Conservation (phyloP, 495 filamentous ascomycete species). For the Aspergillus nidulans region DNA sequence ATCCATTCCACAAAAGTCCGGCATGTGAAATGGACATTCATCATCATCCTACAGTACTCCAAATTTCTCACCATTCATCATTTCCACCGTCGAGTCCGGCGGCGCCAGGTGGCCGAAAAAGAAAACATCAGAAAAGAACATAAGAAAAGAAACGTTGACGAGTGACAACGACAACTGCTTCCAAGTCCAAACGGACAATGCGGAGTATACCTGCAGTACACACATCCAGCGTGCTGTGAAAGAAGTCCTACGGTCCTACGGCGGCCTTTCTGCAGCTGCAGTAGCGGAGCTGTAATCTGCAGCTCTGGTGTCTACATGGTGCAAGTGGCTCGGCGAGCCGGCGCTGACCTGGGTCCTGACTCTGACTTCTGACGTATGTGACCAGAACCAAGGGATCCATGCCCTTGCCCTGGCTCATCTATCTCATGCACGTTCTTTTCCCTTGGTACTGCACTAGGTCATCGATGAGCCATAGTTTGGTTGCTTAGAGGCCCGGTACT, state of each 20-base stretch:
- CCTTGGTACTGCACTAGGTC: constrained; percentile 6
- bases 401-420: not conserved
- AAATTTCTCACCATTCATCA: not conserved
- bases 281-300: not conserved
- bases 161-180: not conserved
- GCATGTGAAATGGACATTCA: constrained; percentile 4
- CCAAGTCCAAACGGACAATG: not conserved
- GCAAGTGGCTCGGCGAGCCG: not conserved
- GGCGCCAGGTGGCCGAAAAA: constrained; percentile 8
- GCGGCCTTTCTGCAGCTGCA: not conserved
- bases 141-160: not conserved
- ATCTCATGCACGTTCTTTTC: constrained; percentile 10
- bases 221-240: not conserved
- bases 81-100: constrained; percentile 1
- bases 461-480: not conserved
- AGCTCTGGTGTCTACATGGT: too few relatives aligned
- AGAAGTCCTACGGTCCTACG: not conserved
- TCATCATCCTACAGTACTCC: not conserved
- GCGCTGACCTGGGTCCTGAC: not conserved
- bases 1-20: not conserved
- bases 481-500: not conserved
- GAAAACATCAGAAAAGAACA: not conserved
- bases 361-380: not conserved
- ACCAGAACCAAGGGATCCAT: constrained; percentile 4
- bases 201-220: not conserved